Conservation (phyloP, 2,329 filamentous ascomycete genomes). For the Fusarium guadeloupense region DNA sequence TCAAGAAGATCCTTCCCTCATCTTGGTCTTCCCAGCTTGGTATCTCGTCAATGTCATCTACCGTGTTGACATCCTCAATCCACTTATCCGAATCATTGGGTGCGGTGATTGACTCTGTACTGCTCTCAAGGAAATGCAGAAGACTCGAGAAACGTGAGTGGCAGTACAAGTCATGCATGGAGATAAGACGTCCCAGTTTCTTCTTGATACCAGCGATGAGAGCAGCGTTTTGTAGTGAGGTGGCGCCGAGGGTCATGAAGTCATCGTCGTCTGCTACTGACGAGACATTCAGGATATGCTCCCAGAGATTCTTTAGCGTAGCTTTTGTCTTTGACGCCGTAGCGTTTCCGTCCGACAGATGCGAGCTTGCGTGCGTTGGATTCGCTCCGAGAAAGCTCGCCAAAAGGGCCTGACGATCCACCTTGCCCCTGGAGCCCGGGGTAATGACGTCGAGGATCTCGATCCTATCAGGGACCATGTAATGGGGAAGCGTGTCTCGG, state of each 20-base stretch:
- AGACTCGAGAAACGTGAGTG: not conserved
- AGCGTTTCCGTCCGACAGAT: not conserved
- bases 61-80: not conserved
- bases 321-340: not conserved
- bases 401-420: not conserved
- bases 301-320: not conserved
- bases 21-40: not conserved
- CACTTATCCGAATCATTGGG: conserved; percentile 2
- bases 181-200: not conserved
- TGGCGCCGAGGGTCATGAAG: conserved; percentile 1
- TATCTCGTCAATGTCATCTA: not conserved
- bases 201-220: conserved; percentile 3
- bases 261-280: not conserved
- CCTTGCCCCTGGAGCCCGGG: not conserved
- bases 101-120: not conserved
- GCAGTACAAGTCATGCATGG: conserved; percentile 8
- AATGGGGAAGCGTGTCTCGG: not conserved
- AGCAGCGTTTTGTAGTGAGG: conserved; percentile 3
- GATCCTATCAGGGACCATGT: conserved; percentile 1
- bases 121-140: not conserved
- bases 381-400: not conserved
- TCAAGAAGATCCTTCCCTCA: not conserved
- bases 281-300: not conserved
- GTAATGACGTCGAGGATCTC: not conserved
- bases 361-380: accelerated